Evolutionary conservation across 2,329 filamentous ascomycete species (phyloP), one percentile per base, ranked within the genome.

Genomic region (Fusarium duplospermum): DNA sequence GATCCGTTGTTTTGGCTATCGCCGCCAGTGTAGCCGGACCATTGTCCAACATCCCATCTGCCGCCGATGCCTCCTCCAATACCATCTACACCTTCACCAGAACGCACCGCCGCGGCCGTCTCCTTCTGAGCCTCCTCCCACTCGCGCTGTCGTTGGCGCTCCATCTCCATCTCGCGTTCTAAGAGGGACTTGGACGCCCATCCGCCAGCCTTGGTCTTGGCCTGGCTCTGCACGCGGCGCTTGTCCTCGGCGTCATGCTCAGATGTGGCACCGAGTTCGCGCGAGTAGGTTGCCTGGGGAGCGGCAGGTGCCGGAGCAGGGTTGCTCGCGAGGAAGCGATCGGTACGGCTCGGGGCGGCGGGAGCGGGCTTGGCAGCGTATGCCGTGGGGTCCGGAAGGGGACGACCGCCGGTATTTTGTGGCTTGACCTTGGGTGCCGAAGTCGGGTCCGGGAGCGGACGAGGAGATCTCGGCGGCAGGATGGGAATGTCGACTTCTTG

Each of bases 101-200:
- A 85, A 36, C 85, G 86, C 7, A 86, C 85, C 0, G 89, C 87
- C 64, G 87, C 87, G 24, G 89, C 88, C 20, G 90, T 89, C 73
- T 89, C 90, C 78, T 90, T 86, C 82, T 96, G 94, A 1, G 90
- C 86, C 71, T 93, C 90, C 81, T 96, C 93, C 94, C 94, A 95
- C 80, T 95, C 93, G 65, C 87, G 88, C 83, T 95, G 93, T 16
- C 93, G 87, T 83, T 94, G 90, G 10, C 93, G 87, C 82, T 95
- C 93, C 80, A 92, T 86, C 81, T 95, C 93, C 92, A 95, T 94
- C 82, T 95, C 93, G 31, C 92, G 89, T 83, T 95, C 93, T 2
- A 95, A 87, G 11, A 95, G 86, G 0, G 91, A 93, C 84, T 92
- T 93, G 73, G 88, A 88, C 1, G 90, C 90, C 88, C 88, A 90